Evolutionary conservation across 768 basidiomycete species (phyloP).

Genomic region (Mycena capillaripes): DNA sequence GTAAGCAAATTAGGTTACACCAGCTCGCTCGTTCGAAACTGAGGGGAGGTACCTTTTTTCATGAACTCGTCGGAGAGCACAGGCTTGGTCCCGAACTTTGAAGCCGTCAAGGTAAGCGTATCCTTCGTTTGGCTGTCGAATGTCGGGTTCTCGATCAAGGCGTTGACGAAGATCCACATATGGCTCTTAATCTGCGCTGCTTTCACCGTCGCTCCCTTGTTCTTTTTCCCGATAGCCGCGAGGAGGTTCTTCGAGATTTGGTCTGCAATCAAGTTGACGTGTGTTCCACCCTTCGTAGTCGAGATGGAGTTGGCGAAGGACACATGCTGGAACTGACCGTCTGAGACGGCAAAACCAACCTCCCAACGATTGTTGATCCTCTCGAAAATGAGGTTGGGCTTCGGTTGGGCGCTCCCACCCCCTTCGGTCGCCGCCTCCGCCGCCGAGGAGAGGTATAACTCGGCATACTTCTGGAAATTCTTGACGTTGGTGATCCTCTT

Average conservation of each 20-base stretch:
- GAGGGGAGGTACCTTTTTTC: constrained; percentile 82
- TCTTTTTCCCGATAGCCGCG: constrained; percentile 92
- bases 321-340: constrained; percentile 93
- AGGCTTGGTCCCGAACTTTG: constrained; percentile 94
- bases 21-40: background rate
- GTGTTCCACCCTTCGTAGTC: constrained; percentile 96
- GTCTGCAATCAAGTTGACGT: constrained; percentile 88
- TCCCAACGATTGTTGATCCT: constrained; percentile 90
- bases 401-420: constrained; percentile 84
- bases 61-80: constrained; percentile 90
- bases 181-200: constrained; percentile 95
- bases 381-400: constrained; percentile 88
- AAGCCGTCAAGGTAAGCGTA: constrained; percentile 85
- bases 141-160: constrained; percentile 95
- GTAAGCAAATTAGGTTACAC: constrained; percentile 5
- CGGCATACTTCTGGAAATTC: constrained; percentile 97
- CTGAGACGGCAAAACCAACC: constrained; percentile 93
- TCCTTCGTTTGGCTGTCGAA: constrained; percentile 99
- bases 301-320: constrained; percentile 99
- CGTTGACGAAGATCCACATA: constrained; percentile 98
- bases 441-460: constrained; percentile 89
- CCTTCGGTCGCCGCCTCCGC: constrained; percentile 77
- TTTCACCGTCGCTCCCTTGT: constrained; percentile 96
- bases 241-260: constrained; percentile 91
- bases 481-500: constrained; percentile 89